Base-by-base conservation (phyloP, 768 basidiomycete species). In the Sarcodon sp. region DNA sequence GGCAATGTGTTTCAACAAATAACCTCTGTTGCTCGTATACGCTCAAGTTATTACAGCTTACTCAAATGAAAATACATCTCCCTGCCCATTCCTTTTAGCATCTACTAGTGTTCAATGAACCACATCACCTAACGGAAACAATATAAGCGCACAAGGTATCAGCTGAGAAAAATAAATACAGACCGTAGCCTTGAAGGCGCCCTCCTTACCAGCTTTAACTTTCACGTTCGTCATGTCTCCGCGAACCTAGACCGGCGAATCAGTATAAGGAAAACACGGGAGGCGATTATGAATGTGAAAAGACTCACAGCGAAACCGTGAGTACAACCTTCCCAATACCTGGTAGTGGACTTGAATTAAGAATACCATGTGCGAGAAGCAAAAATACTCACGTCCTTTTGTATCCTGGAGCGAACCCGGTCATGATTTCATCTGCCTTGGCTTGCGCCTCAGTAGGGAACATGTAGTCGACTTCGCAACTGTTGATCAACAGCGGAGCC, bases 311-410 rank as follows among this genome's bases (percentile, higher is more conserved):
- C 72, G 52, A 62, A 59, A 3, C 60, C 59, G 39, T 63, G 61
- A 1, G 46, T 55, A 51, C 61, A 59, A 0, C 57, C 57, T 1
- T 52, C 55, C 60, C 60, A 60, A 49, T 59, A 57, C 21, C 21
- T 27, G 21, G 21, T 27, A 4, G 35, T 18, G 33, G 18, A 6
- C 9, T 43, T 27, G n/a, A 6, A 48, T 33, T 10, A 48, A 46
- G 31, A 76, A 77, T n/a, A 3, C 75, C 73, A 48, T 76, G 75
- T 0, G 51, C 37, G 50, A 68, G 46, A 62, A 62, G 21, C 21
- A 27, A 27, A 27, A 27, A 27, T 27, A 27, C 21, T 27, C 4
- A 27, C 49, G 59, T 61, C 35, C 64, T 51, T 49, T 59, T 57
- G 52, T 70, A 70, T 35, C 64, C 69, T 8, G 66, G 64, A 8